Evolutionary conservation across 805 yeast genomes (phyloP), one percentile per base, ranked within the genome.

Genomic region (Hanseniaspora pseudoguilliermondii): DNA sequence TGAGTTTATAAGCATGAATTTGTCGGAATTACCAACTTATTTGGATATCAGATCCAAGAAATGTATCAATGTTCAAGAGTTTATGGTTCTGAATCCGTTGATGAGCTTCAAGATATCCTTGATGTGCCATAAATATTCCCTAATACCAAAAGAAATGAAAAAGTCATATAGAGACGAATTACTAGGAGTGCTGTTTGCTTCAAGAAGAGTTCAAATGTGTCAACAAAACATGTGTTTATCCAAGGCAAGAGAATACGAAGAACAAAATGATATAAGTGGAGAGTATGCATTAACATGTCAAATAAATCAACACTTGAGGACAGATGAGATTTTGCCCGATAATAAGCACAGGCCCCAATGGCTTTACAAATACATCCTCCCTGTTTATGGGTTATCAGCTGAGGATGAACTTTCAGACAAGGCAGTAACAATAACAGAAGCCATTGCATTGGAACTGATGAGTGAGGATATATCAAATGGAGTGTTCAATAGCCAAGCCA

Each of bases 401-500:
- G 49, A 39, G 18, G 50, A 46, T 21, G 41, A 38, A 20, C 27
- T 53, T 6, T 41, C 47, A n/a, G 50, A 46, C 11, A 53, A 53
- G 21, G 39, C 56, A 3, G 21, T 38, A 15, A 21, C 56, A 5
- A 53, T 53, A 9, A 53, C 48, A 23, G 40, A 44, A 21, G 47
- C 47, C 5, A 5, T 53, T 2, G 46, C 47, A 13, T 7, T 53
- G 10, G 46, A 44, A 5, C 42, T 38, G 29, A 3, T 53, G n/a
- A 29, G 32, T 10, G 32, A 23, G 21, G 35, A 32, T 15, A 7
- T 46, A 10, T 8, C 20, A 1, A 34, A 34, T 18, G 49, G 49
- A 11, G n/a, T 11, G 13, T 34, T 46, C 18, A 34, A 13, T 10
- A 46, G 20, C 13, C 38, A 46, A 20, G 35, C 49, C 13, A 32